Base-by-base conservation (phyloP, 306 rosid genomes). In the Ormosia semicastrata region DNA sequence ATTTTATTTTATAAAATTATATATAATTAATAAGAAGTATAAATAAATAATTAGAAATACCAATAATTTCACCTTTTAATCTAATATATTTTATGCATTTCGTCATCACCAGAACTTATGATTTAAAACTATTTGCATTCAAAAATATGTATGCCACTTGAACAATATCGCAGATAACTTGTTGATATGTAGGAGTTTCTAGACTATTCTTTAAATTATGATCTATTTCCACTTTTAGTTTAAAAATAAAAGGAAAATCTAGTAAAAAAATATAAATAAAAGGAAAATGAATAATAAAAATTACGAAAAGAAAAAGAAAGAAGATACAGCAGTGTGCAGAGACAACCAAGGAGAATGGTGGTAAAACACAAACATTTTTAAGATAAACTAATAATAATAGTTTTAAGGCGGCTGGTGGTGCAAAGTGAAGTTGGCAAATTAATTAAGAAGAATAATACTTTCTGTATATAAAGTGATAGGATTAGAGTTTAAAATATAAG, bases 381-480 rank as follows among this genome's bases (percentile, higher is more conserved):
- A 58, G 8, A 58, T 58, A 24, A 41, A 10, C 17, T 10, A 66
- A n/a, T 3, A 40, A 40, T 8, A 43, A 40, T 76, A 30, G 34
- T 56, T 56, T 56, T 15, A 56, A 75, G 58, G 49, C 14, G 71
- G 76, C 13, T 1, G 24, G 81, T 32, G 78, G 79, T 2, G 15
- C 43, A 66, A 80, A 4, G 36, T 10, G 9, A 79, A 85, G 82
- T 69, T 80, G 74, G 71, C 78, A 56, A 76, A 53, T 63, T 41
- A 24, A 24, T 24, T 24, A 24, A 0, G 24, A 24, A 24, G 24
- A 24, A 24, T 24, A 24, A 24, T 24, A 24, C 0, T 24, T 24
- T 24, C 0, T 24, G 24, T 24, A 0, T 24, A 24, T 24, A 24
- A 24, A 24, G 24, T 24, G 24, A 24, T 24, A 24, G 1, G 1